Evolutionary conservation across 2,329 filamentous ascomycete genomes (phyloP).

Genomic region (Cercospora sp.): DNA sequence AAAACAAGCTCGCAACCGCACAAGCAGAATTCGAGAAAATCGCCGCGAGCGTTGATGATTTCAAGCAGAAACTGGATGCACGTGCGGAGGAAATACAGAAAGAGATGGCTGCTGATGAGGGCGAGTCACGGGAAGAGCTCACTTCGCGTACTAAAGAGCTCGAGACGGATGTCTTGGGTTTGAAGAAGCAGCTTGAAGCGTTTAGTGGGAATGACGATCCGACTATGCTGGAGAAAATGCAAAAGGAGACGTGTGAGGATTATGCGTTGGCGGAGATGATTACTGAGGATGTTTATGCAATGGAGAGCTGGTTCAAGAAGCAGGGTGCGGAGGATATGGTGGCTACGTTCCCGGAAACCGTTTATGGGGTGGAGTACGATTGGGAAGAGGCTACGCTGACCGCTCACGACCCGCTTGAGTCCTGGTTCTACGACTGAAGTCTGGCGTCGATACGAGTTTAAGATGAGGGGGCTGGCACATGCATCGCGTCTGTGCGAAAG

Average conservation of each 20-base stretch:
- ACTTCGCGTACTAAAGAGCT: conserved; percentile 40
- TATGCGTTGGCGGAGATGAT: conserved; percentile 40
- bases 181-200: conserved; percentile 45
- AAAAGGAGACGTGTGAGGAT: conserved; percentile 34
- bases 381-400: conserved; percentile 45
- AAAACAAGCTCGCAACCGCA: conserved; percentile 42
- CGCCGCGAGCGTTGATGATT: conserved; percentile 38
- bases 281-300: conserved; percentile 49
- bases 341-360: conserved; percentile 45
- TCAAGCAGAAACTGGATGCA: conserved; percentile 44
- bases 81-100: conserved; percentile 42
- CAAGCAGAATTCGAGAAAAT: conserved; percentile 43
- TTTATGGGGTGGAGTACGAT: conserved; percentile 57
- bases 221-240: conserved; percentile 46
- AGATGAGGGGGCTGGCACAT: neutral
- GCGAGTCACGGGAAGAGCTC: conserved; percentile 41
- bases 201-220: conserved; percentile 51
- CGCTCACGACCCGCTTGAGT: neutral
- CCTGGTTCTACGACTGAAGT: neutral
- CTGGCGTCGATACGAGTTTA: neutral
- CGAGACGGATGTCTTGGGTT: conserved; percentile 39
- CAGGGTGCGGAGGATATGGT: conserved; percentile 47
- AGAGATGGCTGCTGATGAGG: conserved; percentile 40
- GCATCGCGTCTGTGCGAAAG: neutral
- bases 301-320: conserved; percentile 49